A percentile compares a stretch with the other conserved stretches of the same genome.
These are phyloP conservation scores for Nicotiana undulata DNA, from an alignment of 257 asterid species.

Conservation along the genomic window DNA sequence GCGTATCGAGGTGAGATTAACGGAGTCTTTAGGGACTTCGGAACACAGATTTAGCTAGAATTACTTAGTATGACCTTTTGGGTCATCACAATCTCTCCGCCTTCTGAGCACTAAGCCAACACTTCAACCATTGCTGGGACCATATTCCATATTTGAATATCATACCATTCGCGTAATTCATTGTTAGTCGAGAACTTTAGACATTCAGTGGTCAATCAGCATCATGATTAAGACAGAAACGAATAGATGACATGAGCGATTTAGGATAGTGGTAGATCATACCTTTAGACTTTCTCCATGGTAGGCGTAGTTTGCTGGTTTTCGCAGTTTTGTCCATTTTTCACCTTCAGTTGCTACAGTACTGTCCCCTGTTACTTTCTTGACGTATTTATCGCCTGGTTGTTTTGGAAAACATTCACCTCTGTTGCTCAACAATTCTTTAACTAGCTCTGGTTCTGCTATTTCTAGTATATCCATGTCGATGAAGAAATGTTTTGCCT, in stretches of 20 bases:
- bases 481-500: slow-evolving; percentile 11
- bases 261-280: not conserved
- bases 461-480: slow-evolving; percentile 35
- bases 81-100: slow-evolving; percentile 26
- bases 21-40: too few species aligned
- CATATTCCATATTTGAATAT: slow-evolving; percentile 29
- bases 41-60: too few species aligned
- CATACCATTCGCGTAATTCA: too few species aligned
- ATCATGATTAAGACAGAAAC: not conserved
- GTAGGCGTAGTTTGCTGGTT: slow-evolving; percentile 51
- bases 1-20: too few species aligned
- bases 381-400: not conserved
- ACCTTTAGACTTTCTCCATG: slow-evolving; percentile 34
- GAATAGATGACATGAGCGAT: not conserved
- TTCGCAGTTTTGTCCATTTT: slow-evolving; percentile 46
- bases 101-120: slow-evolving; percentile 35
- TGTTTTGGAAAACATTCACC: slow-evolving; percentile 24
- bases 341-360: slow-evolving; percentile 22
- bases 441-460: slow-evolving; percentile 43
- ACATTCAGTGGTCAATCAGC: not conserved
- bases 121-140: slow-evolving; percentile 45
- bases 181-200: not conserved
- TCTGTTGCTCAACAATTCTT: slow-evolving; percentile 42
- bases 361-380: slow-evolving; percentile 34
- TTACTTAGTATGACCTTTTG: too few species aligned